Percentiles rank a stretch among this genome's conserved stretches.
These are phyloP conservation scores for Uncinocarpus reesii DNA, from an alignment of 2,329 filamentous ascomycete genomes.

Conservation along the genomic window DNA sequence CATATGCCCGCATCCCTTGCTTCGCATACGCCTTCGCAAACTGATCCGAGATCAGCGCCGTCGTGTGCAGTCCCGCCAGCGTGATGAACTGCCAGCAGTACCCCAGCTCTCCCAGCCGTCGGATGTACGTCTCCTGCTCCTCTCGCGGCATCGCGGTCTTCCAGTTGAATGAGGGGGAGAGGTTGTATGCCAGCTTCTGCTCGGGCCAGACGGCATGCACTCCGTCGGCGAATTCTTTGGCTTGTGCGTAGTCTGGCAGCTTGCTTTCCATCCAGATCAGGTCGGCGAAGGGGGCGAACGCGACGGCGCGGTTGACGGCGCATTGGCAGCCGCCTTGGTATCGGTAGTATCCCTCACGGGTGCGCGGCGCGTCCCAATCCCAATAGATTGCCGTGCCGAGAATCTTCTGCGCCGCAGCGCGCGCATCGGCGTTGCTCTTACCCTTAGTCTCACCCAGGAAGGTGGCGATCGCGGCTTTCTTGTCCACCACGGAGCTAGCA, in stretches of 20 bases:
- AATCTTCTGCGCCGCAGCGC: conserved; percentile 65
- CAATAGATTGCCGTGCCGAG: conserved; percentile 77
- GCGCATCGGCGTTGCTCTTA: conserved; percentile 74
- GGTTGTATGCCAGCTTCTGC: conserved; percentile 98
- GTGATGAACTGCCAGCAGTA: conserved; percentile 99
- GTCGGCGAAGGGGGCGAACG: conserved; percentile 87
- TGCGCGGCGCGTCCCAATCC: conserved; percentile 90
- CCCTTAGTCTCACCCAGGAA: conserved; percentile 62
- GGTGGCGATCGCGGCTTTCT: conserved; percentile 54
- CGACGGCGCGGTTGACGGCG: conserved; percentile 78
- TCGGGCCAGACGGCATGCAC: conserved; percentile 93
- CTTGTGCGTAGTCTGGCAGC: conserved; percentile 81
- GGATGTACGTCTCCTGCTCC: conserved; percentile 96
- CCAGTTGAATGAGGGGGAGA: conserved; percentile 99
- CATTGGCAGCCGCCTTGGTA: conserved; percentile 85
- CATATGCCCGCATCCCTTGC: conserved; percentile 90
- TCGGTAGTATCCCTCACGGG: conserved; percentile 89
- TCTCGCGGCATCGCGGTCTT: conserved; percentile 85
- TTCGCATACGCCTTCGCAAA: conserved; percentile 75
- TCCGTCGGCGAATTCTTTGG: conserved; percentile 82
- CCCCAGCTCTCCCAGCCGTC: conserved; percentile 70
- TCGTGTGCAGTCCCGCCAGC: conserved; percentile 86
- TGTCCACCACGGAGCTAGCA: conserved; percentile 51
- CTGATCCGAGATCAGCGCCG: conserved; percentile 78
- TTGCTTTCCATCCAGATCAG: conserved; percentile 99